Evolutionary conservation across 179 eudicot species (phyloP), one percentile per base, ranked within the genome.

Genomic region (Spinacia oleracea): DNA sequence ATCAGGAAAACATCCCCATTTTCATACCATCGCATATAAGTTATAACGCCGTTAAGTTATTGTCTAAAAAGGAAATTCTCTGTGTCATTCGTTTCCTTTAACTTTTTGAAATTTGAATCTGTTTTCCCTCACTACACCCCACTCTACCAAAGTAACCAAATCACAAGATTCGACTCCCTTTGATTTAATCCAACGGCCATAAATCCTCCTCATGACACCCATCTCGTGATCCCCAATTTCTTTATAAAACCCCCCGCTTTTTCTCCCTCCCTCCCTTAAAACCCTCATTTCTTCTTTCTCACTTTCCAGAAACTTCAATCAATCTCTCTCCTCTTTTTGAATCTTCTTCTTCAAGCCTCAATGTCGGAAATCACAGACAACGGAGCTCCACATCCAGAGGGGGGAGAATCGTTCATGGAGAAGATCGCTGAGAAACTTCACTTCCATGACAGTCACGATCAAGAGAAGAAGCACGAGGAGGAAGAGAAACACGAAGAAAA

Each of bases 341-440:
- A 53, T 16, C 48, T 40, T 76, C 53, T 31, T 67, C 34, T 68
- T 32, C 21, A 62, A 42, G 59, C 76, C 2, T 72, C 40, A 73
- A 85, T 85, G 88, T 84, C 86, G 84, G 88, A 85, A 1, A 59
- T 66, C 70, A 29, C 63, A 35, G 84, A 83, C 2, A 23, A 51
- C 27, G 60, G 4, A 10, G 80, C 58, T 51, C 68, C 80, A 1
- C 64, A 51, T 43, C n/a, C 38, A n/a, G 53, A 55, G 5, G 70
- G 75, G 14, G 81, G 70, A 43, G 77, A 79, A 38, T 60, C 88
- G 31, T 74, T 86, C 23, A 76, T 86, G 81, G 88, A 86, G 72
- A 86, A 78, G 86, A 81, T 86, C 70, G 79, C 86, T 0, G 88
- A 83, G 34, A 85, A 83, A 50, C 79, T 85, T 27, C 86, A 85